Percentiles rank a stretch among this genome's conserved stretches.
Evolutionary conservation across 2,329 filamentous ascomycete genomes (phyloP).

Genomic region (Fusarium algeriense): DNA sequence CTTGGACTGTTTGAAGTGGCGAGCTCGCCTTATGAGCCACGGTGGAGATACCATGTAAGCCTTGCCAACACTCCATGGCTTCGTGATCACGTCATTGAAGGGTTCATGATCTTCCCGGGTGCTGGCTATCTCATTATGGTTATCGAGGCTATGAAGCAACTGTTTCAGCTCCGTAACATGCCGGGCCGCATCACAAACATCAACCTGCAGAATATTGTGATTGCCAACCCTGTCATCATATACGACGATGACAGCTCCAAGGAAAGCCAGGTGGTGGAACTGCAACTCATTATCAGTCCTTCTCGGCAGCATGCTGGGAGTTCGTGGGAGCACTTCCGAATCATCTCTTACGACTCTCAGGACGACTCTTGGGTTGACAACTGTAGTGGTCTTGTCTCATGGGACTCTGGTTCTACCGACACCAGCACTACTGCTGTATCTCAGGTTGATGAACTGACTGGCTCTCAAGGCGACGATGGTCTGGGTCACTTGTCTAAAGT

Average conservation of each 20-base stretch:
- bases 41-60: constrained; percentile 14
- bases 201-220: constrained; percentile 10
- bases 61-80: constrained; percentile 20
- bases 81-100: constrained; percentile 24
- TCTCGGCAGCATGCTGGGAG: constrained; percentile 10
- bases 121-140: constrained; percentile 23
- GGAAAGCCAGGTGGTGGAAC: constrained; percentile 7
- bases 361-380: constrained; percentile 9
- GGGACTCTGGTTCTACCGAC: background rate
- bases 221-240: constrained; percentile 14
- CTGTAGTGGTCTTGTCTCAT: constrained; percentile 10
- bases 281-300: constrained; percentile 18
- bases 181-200: constrained; percentile 4
- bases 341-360: constrained; percentile 7
- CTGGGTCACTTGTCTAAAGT: constrained; percentile 8
- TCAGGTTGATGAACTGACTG: background rate
- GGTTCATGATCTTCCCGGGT: constrained; percentile 15
- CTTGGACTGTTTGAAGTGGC: constrained; percentile 12
- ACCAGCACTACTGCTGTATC: background rate
- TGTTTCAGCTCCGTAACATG: constrained; percentile 21
- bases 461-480: background rate
- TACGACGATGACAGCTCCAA: constrained; percentile 7
- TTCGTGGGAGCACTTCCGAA: constrained; percentile 13
- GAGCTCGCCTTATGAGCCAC: background rate
- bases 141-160: constrained; percentile 25